phyloP scores from a whole-genome alignment of 192 early-diverging fungal species.

The Backusella macrospora region DNA sequence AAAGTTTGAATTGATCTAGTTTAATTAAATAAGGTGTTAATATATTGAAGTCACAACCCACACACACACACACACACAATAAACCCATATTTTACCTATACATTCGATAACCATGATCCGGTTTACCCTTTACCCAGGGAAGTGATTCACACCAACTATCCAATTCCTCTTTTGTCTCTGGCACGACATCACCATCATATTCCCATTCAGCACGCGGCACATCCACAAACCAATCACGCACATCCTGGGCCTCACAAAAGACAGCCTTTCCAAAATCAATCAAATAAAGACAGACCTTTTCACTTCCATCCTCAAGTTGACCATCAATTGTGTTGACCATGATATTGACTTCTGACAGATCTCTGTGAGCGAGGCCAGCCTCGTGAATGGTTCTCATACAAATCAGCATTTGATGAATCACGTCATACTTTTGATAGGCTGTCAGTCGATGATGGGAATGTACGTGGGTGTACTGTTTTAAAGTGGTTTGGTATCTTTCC shows the following conservation, averaged over 20 bases:
- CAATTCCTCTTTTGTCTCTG: conserved; percentile 50
- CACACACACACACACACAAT: too few relatives aligned
- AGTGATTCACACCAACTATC: conserved; percentile 40
- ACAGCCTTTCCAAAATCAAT: conserved; percentile 68
- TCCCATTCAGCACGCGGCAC: conserved; percentile 35
- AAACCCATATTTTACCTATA: conserved; percentile 41
- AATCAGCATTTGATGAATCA: conserved; percentile 55
- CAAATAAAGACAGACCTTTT: conserved; percentile 48
- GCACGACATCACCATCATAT: conserved; percentile 41
- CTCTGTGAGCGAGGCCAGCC: conserved; percentile 59
- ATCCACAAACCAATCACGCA: conserved; percentile 50
- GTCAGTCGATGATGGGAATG: conserved; percentile 55
- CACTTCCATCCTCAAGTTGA: conserved; percentile 50
- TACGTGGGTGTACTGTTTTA: conserved; percentile 59
- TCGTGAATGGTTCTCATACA: conserved; percentile 56
- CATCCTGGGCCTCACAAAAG: conserved; percentile 52
- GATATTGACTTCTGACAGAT: conserved; percentile 63
- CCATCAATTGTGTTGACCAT: conserved; percentile 55
- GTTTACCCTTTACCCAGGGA: conserved; percentile 53
- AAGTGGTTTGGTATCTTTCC: conserved; percentile 57
- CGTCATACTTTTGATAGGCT: conserved; percentile 55
- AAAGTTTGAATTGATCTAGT: conserved; percentile 58
- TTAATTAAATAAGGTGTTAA: background rate
- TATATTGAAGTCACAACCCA: background rate
- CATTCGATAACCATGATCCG: conserved; percentile 62